Evolutionary conservation across 768 basidiomycete species (phyloP), one percentile per base, ranked within the genome.

Genomic region (Phallus indusiatus): DNA sequence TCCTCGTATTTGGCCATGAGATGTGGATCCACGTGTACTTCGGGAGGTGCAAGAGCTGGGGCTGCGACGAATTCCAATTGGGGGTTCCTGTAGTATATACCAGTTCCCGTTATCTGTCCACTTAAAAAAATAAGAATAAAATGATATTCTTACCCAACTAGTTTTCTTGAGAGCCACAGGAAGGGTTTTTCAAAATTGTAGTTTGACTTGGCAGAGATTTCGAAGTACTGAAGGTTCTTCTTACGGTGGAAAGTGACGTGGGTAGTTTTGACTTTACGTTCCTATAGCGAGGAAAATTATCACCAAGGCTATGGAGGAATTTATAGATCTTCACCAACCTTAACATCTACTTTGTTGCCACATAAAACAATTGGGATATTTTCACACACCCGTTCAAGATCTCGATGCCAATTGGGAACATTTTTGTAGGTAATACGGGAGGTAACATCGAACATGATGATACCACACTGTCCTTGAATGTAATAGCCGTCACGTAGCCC

Each of bases 141-240:
- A 53, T 18, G 17, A 33, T 22, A 42, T 6, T 78, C 90, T 62
- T 67, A 93, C 92, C 94, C 95, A 64, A 95, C 94, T 63, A 99
- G 81, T 78, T 98, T 99, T 78, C 93, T 84, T 60, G 92, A 94
- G 71, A 98, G 81, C 96, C 96, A 98, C 64, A 99, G 82, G 91
- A 99, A 98, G 53, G 96, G 96, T 74, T 97, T 97, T 76, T 99
- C 96, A 70, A 98, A 98, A 81, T 99, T 99, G 75, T 98, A 99
- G 81, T 99, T 99, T 50, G 94, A 97, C 76, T 99, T 99, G 56
- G 96, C 96, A 0, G 96, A 98, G 66, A 99, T 98, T 70, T 99
- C 96, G 71, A 94, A 99, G 79, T 99, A 99, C 72, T 98, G 96
- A 55, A 99, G 82, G 76, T 95, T 97, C 83, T 99, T 99, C 90